Evolutionary conservation across 345 rosid genomes (phyloP).

Genomic region (Salix arbutifolia): DNA sequence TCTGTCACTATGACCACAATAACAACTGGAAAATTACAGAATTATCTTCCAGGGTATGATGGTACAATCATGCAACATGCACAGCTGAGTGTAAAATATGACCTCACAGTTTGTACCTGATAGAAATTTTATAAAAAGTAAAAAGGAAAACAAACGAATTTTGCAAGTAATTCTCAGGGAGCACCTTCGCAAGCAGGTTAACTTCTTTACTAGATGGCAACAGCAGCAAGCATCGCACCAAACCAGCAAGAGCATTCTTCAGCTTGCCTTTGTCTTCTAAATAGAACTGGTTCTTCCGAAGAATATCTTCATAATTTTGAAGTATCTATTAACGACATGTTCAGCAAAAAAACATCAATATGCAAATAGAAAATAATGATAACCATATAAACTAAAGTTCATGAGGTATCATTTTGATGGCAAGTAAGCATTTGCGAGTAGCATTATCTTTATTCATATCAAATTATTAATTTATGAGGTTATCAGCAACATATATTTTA

Average conservation of each 20-base stretch:
- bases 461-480: background rate
- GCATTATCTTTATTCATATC: background rate
- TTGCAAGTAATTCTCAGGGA: conserved; percentile 7
- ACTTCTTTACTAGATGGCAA: conserved; percentile 45
- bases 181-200: conserved; percentile 43
- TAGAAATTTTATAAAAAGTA: background rate
- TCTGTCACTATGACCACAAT: background rate
- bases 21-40: background rate
- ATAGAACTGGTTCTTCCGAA: conserved; percentile 57
- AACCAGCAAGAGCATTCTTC: conserved; percentile 63
- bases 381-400: background rate
- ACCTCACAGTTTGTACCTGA: background rate
- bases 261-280: conserved; percentile 70
- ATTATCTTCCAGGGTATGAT: background rate
- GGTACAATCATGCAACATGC: background rate
- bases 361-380: background rate
- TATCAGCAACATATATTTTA: background rate
- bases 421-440: background rate
- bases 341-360: conserved; percentile 7
- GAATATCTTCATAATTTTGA: conserved; percentile 65
- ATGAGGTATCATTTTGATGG: background rate
- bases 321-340: conserved; percentile 50
- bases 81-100: background rate
- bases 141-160: background rate
- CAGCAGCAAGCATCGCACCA: conserved; percentile 65